Evolutionary conservation across 2,329 filamentous ascomycete species (phyloP), one percentile per base, ranked within the genome.

Genomic region (Didymella pomorum): DNA sequence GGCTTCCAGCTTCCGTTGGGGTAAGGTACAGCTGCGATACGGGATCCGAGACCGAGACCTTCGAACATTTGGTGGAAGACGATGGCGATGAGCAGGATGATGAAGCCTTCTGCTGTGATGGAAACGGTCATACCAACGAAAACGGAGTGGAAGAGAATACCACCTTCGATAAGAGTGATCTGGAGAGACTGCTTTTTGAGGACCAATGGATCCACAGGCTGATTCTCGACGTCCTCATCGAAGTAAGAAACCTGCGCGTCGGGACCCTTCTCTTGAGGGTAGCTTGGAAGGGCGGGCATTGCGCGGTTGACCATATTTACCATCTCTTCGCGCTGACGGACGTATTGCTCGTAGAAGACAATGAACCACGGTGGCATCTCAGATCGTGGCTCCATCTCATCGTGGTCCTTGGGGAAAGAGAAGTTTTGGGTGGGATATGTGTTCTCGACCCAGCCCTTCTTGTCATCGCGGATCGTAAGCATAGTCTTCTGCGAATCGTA

Each of bases 21-120:
- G 61, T 87, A 88, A 1, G 86, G 83, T 20, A 87, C 86, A 21
- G 82, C 80, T 4, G 83, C 84, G 71, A 88, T 82, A 47, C 86
- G 80, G 0, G 86, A 84, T 14, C 86, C 86, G 35, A 88, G 84
- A 72, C 86, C 86, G 0, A 88, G 80, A 49, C 86, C 86, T 64
- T 88, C 86, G 57, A 88, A 88, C 11, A 83, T 81, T 67, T 88
- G 86, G 64, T 88, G 86, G 76, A 88, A 88, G 54, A 87, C 81
- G 1, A 89, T 78, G 37, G 87, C 86, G 2, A 83, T 81, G 69
- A 87, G 86, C 2, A 88, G 78, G 0, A 84, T 83, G 29, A 77
- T 72, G 74, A 88, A 88, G 45, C 87, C 85, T 0, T 80, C 73
- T 23, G 84, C 82, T 0, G 82, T 80, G n/a, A 86, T 84, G 9